A percentile compares a stretch with the other conserved stretches of the same genome.
phyloP scores from a whole-genome alignment of 1,139 yeast genomes.

The Lodderomyces elongisporus region DNA sequence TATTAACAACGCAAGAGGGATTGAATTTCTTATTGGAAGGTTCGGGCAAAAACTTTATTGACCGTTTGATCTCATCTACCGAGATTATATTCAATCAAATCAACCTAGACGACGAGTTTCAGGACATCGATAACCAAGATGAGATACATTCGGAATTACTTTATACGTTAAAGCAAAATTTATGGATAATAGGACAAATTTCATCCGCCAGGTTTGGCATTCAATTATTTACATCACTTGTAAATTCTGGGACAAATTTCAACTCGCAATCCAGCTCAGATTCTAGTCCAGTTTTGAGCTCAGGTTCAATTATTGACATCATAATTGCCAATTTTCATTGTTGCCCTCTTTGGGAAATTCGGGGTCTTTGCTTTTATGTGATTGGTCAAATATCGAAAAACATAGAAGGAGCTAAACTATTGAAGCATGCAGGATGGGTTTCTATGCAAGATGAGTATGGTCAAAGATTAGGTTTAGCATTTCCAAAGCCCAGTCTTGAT shows the following conservation, averaged over 20 bases:
- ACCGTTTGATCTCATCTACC: slow-evolving; percentile 21
- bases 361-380: slow-evolving; percentile 74
- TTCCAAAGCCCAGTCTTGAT: slow-evolving; percentile 33
- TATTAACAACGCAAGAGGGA: slow-evolving; percentile 81
- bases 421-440: slow-evolving; percentile 78
- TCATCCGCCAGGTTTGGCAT: slow-evolving; percentile 69
- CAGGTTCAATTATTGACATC: slow-evolving; percentile 48
- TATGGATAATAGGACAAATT: slow-evolving; percentile 87
- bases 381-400: slow-evolving; percentile 74
- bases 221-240: slow-evolving; percentile 56
- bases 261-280: slow-evolving; percentile 27
- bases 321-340: slow-evolving; percentile 37
- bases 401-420: slow-evolving; percentile 75
- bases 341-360: slow-evolving; percentile 58
- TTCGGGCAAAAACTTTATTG: slow-evolving; percentile 23
- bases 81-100: slow-evolving; percentile 15
- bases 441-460: slow-evolving; percentile 52
- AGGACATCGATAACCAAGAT: slow-evolving; percentile 13
- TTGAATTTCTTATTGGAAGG: slow-evolving; percentile 33
- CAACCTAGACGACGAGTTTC: slow-evolving; percentile 13
- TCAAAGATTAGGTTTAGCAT: slow-evolving; percentile 51
- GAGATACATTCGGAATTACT: slow-evolving; percentile 6
- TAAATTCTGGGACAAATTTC: slow-evolving; percentile 33
- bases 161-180: slow-evolving; percentile 52
- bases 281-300: too few relatives aligned